A percentile compares a stretch with the other conserved stretches of the same genome.
Evolutionary conservation across 169 alveolate genomes (phyloP).

Genomic region (Eimeria falciformis): DNA sequence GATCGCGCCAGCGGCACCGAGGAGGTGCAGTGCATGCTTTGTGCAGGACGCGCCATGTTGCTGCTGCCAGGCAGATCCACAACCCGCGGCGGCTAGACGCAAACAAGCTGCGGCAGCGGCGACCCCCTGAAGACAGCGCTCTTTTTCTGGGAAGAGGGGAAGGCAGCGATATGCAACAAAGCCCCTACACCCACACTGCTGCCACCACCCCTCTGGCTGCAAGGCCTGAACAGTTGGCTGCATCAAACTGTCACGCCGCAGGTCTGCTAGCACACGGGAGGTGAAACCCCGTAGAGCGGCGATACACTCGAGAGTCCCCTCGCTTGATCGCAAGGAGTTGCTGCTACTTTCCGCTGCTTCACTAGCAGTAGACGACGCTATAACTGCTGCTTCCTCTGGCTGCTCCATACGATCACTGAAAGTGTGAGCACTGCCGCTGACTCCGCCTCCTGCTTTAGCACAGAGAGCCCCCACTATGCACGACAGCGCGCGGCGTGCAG

Average conservation of each 20-base stretch:
- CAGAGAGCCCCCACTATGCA: not conserved
- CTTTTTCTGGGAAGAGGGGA: not conserved
- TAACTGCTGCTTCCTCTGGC: not conserved
- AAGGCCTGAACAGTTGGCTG: no score
- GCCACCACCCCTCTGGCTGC: conserved; percentile 12
- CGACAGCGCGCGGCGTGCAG: conserved; percentile 14
- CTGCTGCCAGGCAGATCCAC: conserved; percentile 28
- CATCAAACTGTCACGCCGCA: not conserved
- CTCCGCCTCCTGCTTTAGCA: not conserved
- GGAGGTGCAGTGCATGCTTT: conserved; percentile 27
- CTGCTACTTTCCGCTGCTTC: conserved; percentile 25
- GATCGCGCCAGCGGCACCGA: conserved; percentile 27
- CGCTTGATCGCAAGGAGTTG: not conserved
- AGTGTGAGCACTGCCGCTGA: not conserved
- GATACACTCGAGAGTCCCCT: not conserved
- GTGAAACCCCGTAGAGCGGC: not conserved
- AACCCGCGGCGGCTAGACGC: not conserved
- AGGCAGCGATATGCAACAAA: not conserved
- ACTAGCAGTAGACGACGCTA: not conserved
- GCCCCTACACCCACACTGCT: conserved; percentile 34
- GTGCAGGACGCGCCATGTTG: conserved; percentile 7
- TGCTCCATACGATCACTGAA: not conserved
- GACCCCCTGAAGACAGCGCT: conserved; percentile 2
- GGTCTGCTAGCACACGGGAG: not conserved
- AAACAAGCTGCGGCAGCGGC: conserved; percentile 48